Percentiles rank a stretch among this genome's conserved stretches.
These are phyloP conservation scores for Paracoccidioides brasiliensis DNA, from an alignment of 2,329 filamentous ascomycete genomes.

Conservation along the genomic window DNA sequence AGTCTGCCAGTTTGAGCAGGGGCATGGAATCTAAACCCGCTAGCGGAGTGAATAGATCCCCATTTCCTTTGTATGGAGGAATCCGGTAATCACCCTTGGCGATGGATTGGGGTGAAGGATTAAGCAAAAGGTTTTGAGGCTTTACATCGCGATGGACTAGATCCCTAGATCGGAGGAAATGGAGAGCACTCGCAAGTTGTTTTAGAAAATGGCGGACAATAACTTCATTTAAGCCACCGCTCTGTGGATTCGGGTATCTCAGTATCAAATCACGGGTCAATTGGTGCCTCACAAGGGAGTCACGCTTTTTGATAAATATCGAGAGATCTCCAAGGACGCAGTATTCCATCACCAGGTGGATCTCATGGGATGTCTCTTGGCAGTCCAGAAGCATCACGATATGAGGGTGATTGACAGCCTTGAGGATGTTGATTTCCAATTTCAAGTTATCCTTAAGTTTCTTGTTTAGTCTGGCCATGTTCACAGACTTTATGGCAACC, in stretches of 20 bases:
- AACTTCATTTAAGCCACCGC: constrained; percentile 90
- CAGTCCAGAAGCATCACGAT: constrained; percentile 95
- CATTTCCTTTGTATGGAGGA: constrained; percentile 64
- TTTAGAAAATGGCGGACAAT: constrained; percentile 91
- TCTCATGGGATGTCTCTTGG: constrained; percentile 71
- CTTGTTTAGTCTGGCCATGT: constrained; percentile 77
- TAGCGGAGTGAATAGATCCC: constrained; percentile 66
- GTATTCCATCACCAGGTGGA: constrained; percentile 98
- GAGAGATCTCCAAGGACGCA: constrained; percentile 91
- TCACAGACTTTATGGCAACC: constrained; percentile 94
- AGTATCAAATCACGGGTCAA: constrained; percentile 80
- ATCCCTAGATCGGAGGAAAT: constrained; percentile 73
- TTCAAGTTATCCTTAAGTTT: constrained; percentile 95
- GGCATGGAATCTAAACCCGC: constrained; percentile 73
- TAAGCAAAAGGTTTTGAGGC: constrained; percentile 84
- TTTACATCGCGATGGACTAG: constrained; percentile 96
- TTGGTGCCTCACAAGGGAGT: constrained; percentile 64
- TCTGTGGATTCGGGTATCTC: constrained; percentile 75
- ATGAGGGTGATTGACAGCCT: constrained; percentile 85
- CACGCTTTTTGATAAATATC: constrained; percentile 88
- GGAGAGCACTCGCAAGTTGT: constrained; percentile 80
- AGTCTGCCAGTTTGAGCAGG: constrained; percentile 96
- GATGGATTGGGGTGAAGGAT: constrained; percentile 64
- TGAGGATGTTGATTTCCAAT: constrained; percentile 89
- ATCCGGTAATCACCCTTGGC: constrained; percentile 47